These are phyloP conservation scores for Botryotinia calthae DNA, from an alignment of 2,329 filamentous ascomycete genomes.

Conservation along the genomic window DNA sequence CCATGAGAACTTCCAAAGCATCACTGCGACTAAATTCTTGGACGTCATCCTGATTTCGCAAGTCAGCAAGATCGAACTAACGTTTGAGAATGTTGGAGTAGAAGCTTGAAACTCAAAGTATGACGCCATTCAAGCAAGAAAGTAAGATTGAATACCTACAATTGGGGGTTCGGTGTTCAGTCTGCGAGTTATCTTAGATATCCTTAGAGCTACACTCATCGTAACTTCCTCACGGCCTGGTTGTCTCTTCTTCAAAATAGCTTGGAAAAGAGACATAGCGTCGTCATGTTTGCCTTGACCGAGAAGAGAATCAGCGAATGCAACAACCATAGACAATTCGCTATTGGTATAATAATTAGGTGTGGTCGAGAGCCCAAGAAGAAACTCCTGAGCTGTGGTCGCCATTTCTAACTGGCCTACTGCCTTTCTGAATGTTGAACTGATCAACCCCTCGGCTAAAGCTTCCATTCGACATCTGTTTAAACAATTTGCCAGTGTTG, in stretches of 20 bases:
- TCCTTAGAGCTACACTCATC: neutral
- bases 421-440: neutral
- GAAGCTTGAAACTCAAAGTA: neutral
- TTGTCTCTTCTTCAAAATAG: neutral
- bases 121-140: neutral
- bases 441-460: neutral
- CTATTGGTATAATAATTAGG: neutral
- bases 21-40: neutral
- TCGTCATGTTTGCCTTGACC: neutral
- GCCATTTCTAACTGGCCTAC: too few relatives aligned
- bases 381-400: neutral
- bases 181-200: neutral
- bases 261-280: neutral
- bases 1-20: neutral
- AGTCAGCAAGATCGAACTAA: neutral
- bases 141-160: neutral
- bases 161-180: neutral
- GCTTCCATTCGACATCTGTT: neutral
- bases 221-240: neutral
- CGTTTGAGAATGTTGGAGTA: neutral
- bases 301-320: neutral
- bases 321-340: neutral
- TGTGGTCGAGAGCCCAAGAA: neutral
- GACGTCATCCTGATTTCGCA: neutral
- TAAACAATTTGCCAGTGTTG: slow-evolving; percentile 7